Conservation (phyloP, 73 alveolate genomes). For the Paraurostyla sp. region DNA sequence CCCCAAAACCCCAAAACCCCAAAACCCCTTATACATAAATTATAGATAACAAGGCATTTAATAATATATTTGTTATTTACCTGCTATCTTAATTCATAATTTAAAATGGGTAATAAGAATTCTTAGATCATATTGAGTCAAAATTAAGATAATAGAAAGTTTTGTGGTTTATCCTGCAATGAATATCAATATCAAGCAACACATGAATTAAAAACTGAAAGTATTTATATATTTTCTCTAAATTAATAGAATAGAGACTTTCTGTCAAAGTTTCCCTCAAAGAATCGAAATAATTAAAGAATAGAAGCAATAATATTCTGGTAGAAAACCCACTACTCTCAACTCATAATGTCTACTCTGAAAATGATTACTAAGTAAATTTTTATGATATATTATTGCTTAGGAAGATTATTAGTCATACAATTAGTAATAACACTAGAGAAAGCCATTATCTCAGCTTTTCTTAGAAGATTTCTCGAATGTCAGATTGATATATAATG, state of each 20-base stretch:
- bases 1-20: slow-evolving; percentile 47
- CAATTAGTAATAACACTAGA: neutral
- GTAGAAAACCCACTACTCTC: slow-evolving; percentile 11
- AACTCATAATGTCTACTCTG: slow-evolving; percentile 1
- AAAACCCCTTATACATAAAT: neutral
- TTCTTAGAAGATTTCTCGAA: neutral
- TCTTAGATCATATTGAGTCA: neutral
- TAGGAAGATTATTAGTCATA: neutral
- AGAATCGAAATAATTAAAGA: neutral
- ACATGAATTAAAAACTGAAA: neutral
- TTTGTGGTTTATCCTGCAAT: slow-evolving; percentile 18
- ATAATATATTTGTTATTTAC: neutral
- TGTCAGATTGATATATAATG: neutral
- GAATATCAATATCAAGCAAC: neutral
- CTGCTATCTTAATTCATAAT: neutral
- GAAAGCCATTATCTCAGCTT: neutral
- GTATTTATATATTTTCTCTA: neutral
- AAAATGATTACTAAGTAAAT: neutral
- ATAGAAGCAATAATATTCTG: neutral
- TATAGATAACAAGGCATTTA: neutral
- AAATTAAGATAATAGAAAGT: neutral
- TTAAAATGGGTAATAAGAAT: slow-evolving; percentile 27
- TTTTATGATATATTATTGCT: neutral
- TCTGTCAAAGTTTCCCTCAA: neutral
- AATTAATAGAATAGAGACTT: neutral